Percentiles rank a stretch among this genome's conserved stretches.
Conservation (phyloP, 1,139 yeast species). For the Candida sp. region DNA sequence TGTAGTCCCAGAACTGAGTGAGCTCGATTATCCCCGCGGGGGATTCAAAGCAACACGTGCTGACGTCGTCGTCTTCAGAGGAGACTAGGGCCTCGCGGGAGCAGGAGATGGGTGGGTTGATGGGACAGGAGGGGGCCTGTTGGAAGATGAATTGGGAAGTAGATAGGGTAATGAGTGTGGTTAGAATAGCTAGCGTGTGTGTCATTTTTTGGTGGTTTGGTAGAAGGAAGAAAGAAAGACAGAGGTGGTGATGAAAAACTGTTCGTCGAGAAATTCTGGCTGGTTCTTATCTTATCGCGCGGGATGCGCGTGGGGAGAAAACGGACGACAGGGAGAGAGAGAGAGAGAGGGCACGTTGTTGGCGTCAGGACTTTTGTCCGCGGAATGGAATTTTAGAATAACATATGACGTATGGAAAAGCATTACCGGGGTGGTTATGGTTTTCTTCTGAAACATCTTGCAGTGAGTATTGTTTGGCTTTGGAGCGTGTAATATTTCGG, state of each 20-base stretch:
- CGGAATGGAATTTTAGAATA: too few species aligned
- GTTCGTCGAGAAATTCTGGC: neutral
- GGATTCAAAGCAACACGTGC: slow-evolving; percentile 85
- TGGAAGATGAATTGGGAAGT: neutral
- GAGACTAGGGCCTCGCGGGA: slow-evolving; percentile 21
- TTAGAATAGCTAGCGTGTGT: neutral
- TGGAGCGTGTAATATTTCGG: too few species aligned
- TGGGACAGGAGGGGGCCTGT: slow-evolving; percentile 51
- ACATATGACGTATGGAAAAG: too few species aligned
- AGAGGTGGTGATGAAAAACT: neutral
- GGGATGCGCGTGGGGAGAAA: neutral
- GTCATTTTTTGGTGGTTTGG: neutral
- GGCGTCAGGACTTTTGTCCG: too few species aligned
- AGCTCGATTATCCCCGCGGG: slow-evolving; percentile 80
- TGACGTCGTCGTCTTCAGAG: slow-evolving; percentile 23
- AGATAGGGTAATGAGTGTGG: neutral
- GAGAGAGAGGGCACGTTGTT: neutral
- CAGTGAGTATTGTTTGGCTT: too few species aligned
- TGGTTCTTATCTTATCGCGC: neutral
- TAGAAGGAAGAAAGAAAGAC: neutral
- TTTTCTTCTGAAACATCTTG: too few species aligned
- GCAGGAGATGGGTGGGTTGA: slow-evolving; percentile 72
- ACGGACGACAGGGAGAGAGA: neutral
- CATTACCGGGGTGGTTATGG: too few species aligned
- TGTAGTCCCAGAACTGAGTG: slow-evolving; percentile 96